Evolutionary conservation across 345 rosid genomes (phyloP), one percentile per base, ranked within the genome.

Genomic region (Triadica sebifera): DNA sequence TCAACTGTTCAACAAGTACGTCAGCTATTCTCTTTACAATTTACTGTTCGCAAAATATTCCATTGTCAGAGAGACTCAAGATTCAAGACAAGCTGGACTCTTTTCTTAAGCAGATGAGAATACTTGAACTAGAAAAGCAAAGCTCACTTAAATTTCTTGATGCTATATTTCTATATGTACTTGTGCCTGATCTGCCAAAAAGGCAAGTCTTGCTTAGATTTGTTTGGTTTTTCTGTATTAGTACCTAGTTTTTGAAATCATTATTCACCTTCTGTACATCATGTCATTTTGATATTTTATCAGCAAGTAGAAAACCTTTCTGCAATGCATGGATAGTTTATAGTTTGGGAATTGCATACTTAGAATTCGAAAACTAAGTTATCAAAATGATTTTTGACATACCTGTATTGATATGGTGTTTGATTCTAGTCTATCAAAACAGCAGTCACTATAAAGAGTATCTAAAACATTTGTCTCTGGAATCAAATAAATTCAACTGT

Each of bases 161-260:
- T 80, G 91, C 94, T 69, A 77, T 91, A 22, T 85, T 84, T 79
- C 77, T 93, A 19, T 91, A 90, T 84, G 84, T 91, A 59, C 86
- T 89, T 19, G 90, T 89, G 77, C 91, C 98, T n/a, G 90, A 90
- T 84, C 91, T 95, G 49, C 98, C 99, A 45, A 95, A 95, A 83
- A 87, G 99, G 99, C 93, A 80, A 59, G 47, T 76, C 74, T 25
- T 63, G 45, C 7, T 3, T 34, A 29, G 15, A 34, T 38, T n/a
- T 49, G 11, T 53, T 19, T 45, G 59, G 20, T 49, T 22, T 67
- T 67, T 22, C 37, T 17, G 10, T 67, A n/a, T 19, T 8, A 50
- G 0, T 38, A 25, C 41, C 24, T 39, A 52, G 20, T 11, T 16
- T 17, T 57, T 3, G 68, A 60, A 58, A 60, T 68, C 60, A 17